Evolutionary conservation across 768 basidiomycete species (phyloP).

Genomic region (Suillus alpinus): DNA sequence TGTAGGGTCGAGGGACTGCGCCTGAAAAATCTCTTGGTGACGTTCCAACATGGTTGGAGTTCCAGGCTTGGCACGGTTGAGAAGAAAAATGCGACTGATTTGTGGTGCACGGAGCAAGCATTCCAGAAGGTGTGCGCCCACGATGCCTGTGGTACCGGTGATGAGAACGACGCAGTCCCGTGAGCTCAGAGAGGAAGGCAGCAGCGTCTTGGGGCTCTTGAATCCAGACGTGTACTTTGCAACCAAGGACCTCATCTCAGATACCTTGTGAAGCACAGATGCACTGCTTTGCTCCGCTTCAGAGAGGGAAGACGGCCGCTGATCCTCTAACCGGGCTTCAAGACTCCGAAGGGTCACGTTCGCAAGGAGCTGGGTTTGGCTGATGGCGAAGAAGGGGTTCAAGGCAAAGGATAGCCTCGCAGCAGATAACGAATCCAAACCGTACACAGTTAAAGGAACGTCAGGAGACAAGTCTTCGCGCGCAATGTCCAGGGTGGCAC

Average conservation of each 20-base stretch:
- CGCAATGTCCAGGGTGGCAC: slow-evolving; percentile 27
- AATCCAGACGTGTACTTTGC: not conserved
- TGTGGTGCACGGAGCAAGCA: slow-evolving; percentile 4
- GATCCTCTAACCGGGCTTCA: not conserved
- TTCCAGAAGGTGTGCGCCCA: slow-evolving; percentile 20
- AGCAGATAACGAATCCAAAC: slow-evolving; percentile 41
- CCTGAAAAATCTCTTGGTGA: slow-evolving; percentile 23
- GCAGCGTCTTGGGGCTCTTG: not conserved
- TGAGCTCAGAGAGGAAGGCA: not conserved
- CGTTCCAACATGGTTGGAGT: slow-evolving; percentile 14
- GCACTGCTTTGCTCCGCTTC: not conserved
- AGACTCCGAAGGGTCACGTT: not conserved
- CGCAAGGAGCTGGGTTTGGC: not conserved
- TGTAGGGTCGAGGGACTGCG: slow-evolving; percentile 23
- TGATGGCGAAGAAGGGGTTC: slow-evolving; percentile 12
- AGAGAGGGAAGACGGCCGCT: not conserved
- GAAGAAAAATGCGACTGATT: slow-evolving; percentile 18
- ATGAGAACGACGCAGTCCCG: slow-evolving; percentile 19
- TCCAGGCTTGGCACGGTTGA: slow-evolving; percentile 18
- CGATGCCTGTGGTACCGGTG: slow-evolving; percentile 29
- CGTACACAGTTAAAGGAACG: slow-evolving; percentile 41
- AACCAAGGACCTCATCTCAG: not conserved
- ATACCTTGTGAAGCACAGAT: not conserved
- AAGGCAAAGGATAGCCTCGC: slow-evolving; percentile 34
- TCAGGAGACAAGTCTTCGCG: slow-evolving; percentile 35